Conservation (phyloP, 202 grass and related monocot genomes). For the Musa balbisiana region DNA sequence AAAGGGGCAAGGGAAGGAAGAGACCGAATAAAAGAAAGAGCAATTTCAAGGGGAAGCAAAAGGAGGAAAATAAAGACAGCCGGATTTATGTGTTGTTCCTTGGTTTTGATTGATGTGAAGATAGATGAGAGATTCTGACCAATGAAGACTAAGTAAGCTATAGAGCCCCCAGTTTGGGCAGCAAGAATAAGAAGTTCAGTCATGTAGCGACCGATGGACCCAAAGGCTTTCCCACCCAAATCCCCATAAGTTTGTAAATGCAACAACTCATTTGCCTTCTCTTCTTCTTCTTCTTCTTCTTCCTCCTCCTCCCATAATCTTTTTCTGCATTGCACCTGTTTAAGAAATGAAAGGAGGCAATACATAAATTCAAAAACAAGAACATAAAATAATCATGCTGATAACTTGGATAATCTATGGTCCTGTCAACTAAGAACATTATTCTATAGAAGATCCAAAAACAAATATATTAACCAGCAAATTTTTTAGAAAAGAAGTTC, state of each 20-base stretch:
- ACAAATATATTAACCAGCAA: background rate
- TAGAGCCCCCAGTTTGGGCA: constrained; percentile 59
- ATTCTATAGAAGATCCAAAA: background rate
- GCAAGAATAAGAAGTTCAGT: constrained; percentile 79
- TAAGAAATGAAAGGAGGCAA: background rate
- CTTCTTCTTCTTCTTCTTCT: constrained; percentile 30
- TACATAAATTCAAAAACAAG: background rate
- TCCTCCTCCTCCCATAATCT: constrained; percentile 40
- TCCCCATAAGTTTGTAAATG: constrained; percentile 56
- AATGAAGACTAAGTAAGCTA: constrained; percentile 86
- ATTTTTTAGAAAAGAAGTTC: background rate
- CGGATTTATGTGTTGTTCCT: constrained; percentile 30
- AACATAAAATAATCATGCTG: background rate
- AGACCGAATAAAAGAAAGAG: constrained; percentile 70
- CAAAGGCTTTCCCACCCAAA: constrained; percentile 72
- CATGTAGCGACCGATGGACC: constrained; percentile 46
- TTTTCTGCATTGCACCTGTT: constrained; percentile 69
- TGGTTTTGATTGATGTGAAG: constrained; percentile 23
- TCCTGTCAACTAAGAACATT: background rate
- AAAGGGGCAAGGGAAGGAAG: constrained; percentile 67
- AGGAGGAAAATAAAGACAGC: constrained; percentile 68
- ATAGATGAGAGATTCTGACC: constrained; percentile 80
- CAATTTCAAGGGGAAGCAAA: constrained; percentile 61
- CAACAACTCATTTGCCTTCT: constrained; percentile 28
- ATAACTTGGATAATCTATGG: background rate